phyloP scores from a whole-genome alignment of 345 rosid species.

The Eucalyptus marginata region DNA sequence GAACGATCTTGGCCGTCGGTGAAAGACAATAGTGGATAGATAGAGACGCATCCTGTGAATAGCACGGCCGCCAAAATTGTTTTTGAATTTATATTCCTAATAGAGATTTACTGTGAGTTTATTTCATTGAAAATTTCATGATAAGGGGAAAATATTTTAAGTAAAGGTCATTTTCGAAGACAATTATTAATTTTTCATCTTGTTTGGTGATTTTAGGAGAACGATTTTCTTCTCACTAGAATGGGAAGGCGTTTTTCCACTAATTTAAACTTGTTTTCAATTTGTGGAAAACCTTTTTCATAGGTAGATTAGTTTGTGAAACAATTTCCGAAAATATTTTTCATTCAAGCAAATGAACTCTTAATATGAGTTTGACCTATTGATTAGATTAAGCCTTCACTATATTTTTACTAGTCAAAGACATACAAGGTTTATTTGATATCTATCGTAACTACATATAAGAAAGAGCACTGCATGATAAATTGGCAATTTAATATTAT shows the following conservation, averaged over 20 bases:
- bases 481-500: neutral
- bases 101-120: neutral
- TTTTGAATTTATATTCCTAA: neutral
- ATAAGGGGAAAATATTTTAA: neutral
- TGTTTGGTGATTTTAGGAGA: neutral
- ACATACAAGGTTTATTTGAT: neutral
- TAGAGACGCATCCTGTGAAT: neutral
- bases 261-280: neutral
- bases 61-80: neutral
- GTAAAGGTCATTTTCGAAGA: accelerated
- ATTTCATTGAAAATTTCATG: neutral
- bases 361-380: neutral
- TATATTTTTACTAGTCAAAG: neutral
- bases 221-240: accelerated
- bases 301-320: neutral
- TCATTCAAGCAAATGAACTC: neutral
- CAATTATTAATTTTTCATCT: neutral
- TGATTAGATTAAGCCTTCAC: neutral
- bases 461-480: neutral
- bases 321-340: accelerated
- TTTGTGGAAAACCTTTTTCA: neutral
- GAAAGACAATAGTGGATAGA: neutral
- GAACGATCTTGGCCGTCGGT: neutral
- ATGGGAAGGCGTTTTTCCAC: accelerated
- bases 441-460: neutral